These are phyloP conservation scores for Tephrocybe sp. DNA, from an alignment of 768 basidiomycete species.

Conservation along the genomic window DNA sequence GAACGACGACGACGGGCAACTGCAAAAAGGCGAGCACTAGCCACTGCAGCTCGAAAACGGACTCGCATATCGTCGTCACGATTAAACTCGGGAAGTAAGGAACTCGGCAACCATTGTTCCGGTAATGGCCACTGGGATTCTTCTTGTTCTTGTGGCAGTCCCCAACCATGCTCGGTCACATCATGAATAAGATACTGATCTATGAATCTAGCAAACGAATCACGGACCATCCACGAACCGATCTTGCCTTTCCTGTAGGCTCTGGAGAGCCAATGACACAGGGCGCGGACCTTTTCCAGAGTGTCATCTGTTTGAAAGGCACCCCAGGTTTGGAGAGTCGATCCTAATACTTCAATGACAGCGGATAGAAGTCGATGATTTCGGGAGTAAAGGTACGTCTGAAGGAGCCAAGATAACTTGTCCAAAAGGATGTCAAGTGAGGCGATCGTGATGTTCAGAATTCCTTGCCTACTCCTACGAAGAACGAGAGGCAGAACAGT, in stretches of 20 bases:
- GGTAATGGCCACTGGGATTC: slow-evolving; percentile 15
- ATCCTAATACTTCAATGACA: slow-evolving; percentile 58
- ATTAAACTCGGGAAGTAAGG: slow-evolving; percentile 49
- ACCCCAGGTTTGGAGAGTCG: slow-evolving; percentile 62
- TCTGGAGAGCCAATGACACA: slow-evolving; percentile 55
- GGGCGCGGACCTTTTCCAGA: slow-evolving; percentile 38
- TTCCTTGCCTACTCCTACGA: slow-evolving; percentile 48
- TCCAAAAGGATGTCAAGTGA: slow-evolving; percentile 54
- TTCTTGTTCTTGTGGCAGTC: slow-evolving; percentile 27
- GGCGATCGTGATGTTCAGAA: slow-evolving; percentile 48
- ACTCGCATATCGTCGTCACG: slow-evolving; percentile 81
- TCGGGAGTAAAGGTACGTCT: slow-evolving; percentile 50
- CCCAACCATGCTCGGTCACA: slow-evolving; percentile 52
- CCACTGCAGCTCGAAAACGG: slow-evolving; percentile 68
- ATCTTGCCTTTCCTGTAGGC: slow-evolving; percentile 39
- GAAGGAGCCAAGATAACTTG: slow-evolving; percentile 50
- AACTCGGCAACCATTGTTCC: slow-evolving; percentile 31
- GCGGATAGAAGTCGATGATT: slow-evolving; percentile 53
- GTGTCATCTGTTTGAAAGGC: slow-evolving; percentile 30
- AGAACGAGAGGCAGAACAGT: slow-evolving; percentile 56
- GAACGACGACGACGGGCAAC: slow-evolving; percentile 39
- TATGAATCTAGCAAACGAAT: slow-evolving; percentile 61
- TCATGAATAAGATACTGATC: slow-evolving; percentile 61
- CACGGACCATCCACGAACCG: slow-evolving; percentile 66
- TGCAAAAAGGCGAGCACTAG: slow-evolving; percentile 58